A percentile compares a stretch with the other conserved stretches of the same genome.
Evolutionary conservation across 2,329 filamentous ascomycete genomes (phyloP).

Genomic region (Monosporascus sp.): DNA sequence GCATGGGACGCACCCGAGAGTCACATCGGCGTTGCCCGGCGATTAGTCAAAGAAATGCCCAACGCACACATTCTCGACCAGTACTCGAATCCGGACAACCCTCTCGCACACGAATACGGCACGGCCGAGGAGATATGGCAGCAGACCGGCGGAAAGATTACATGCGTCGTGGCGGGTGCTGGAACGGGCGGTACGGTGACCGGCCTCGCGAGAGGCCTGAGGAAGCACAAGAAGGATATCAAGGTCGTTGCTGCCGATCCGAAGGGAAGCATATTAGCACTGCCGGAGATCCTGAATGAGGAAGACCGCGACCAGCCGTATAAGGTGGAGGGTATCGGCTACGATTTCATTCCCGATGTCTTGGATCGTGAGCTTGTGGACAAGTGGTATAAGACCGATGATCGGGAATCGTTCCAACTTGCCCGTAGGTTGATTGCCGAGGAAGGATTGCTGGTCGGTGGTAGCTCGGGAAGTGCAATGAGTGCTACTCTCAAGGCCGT

Average conservation of each 20-base stretch:
- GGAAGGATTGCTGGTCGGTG: conserved; percentile 88
- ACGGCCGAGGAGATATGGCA: conserved; percentile 96
- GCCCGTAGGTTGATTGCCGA: conserved; percentile 88
- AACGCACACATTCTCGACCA: conserved; percentile 97
- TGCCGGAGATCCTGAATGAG: conserved; percentile 74
- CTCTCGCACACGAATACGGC: conserved; percentile 85
- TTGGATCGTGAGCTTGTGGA: conserved; percentile 75
- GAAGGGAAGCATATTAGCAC: conserved; percentile 81
- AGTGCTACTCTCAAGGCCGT: conserved; percentile 72
- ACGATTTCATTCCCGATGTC: conserved; percentile 96
- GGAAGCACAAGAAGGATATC: conserved; percentile 78
- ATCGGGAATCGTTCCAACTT: conserved; percentile 83
- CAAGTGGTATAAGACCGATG: conserved; percentile 98
- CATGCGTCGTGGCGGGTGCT: conserved; percentile 80
- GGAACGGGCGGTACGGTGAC: conserved; percentile 96
- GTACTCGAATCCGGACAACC: conserved; percentile 89
- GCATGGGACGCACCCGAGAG: conserved; percentile 93
- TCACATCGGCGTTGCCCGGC: conserved; percentile 89
- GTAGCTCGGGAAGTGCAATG: conserved; percentile 89
- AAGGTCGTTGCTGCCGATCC: conserved; percentile 93
- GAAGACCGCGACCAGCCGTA: conserved; percentile 78
- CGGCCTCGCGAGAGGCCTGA: conserved; percentile 76
- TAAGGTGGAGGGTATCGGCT: conserved; percentile 98
- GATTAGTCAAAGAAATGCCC: conserved; percentile 89
- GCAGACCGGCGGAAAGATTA: conserved; percentile 79